Conservation (phyloP, 352 stramenopile species). For the Globisporangium okanoganense region DNA sequence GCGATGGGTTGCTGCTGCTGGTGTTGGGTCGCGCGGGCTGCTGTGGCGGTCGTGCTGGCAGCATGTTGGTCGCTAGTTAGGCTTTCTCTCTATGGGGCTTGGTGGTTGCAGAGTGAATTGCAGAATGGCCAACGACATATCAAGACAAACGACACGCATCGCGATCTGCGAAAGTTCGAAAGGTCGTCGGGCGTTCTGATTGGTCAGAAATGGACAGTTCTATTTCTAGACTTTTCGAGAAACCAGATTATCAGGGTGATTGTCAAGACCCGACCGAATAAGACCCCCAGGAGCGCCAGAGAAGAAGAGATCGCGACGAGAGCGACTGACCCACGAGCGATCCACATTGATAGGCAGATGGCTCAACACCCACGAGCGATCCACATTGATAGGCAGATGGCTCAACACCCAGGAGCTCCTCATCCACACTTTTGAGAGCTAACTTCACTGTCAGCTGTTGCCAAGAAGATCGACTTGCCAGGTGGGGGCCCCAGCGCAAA, state of each 20-base stretch:
- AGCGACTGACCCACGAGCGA: neutral
- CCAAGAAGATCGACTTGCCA: neutral
- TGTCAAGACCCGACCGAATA: neutral
- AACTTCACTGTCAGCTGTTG: neutral
- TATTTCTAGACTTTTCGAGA: conserved; percentile 7
- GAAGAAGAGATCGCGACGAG: neutral
- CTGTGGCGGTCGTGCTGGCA: conserved; percentile 5
- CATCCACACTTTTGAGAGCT: neutral
- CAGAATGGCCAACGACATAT: conserved; percentile 12
- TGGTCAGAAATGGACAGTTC: neutral
- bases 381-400: neutral
- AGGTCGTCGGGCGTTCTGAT: neutral
- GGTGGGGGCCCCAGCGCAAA: neutral
- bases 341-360: neutral
- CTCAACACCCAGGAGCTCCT: neutral
- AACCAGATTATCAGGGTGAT: too few species aligned
- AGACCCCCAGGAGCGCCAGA: neutral
- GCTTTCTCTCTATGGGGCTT: neutral
- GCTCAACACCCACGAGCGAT: neutral
- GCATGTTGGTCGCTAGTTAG: neutral
- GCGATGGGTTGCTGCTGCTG: conserved; percentile 20
- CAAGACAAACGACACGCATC: neutral
- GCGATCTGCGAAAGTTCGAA: neutral
- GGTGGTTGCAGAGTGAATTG: conserved; percentile 18
- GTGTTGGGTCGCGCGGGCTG: neutral